Conservation (phyloP, 495 filamentous ascomycete species). For the Aspergillus biplanus region DNA sequence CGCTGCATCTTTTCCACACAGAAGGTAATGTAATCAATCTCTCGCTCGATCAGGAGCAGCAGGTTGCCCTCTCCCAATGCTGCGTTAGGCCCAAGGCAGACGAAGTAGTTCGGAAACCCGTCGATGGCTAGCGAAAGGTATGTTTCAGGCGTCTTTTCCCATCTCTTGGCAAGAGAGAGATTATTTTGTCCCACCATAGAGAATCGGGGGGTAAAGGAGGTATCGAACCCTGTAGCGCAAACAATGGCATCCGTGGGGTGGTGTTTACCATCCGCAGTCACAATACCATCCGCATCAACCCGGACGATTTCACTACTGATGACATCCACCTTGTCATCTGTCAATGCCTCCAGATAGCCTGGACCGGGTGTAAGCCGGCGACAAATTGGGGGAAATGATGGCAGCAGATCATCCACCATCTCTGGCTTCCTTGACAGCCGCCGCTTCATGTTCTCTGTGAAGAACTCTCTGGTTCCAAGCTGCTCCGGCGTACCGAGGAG, state of each 20-base stretch:
- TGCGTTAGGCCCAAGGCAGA: slow-evolving; percentile 52
- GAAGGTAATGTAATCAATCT: slow-evolving; percentile 55
- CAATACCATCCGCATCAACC: slow-evolving; percentile 51
- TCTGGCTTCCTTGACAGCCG: slow-evolving; percentile 43
- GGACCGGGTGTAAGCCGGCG: slow-evolving; percentile 55
- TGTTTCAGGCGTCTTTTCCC: slow-evolving; percentile 54
- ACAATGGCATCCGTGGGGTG: slow-evolving; percentile 46
- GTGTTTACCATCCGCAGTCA: slow-evolving; percentile 51
- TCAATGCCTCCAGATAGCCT: slow-evolving; percentile 53
- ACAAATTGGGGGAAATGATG: slow-evolving; percentile 52
- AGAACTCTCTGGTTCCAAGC: slow-evolving; percentile 34
- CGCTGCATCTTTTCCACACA: slow-evolving; percentile 54
- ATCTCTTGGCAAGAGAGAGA: slow-evolving; percentile 50
- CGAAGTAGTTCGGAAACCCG: slow-evolving; percentile 70
- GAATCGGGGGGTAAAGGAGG: slow-evolving; percentile 53
- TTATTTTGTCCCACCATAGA: slow-evolving; percentile 52
- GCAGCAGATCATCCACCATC: slow-evolving; percentile 37
- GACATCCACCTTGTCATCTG: slow-evolving; percentile 49
- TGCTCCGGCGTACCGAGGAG: slow-evolving; percentile 43
- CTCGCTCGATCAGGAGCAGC: slow-evolving; percentile 48
- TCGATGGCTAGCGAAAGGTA: slow-evolving; percentile 64
- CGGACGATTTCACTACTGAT: slow-evolving; percentile 44
- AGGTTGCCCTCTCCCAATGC: slow-evolving; percentile 52
- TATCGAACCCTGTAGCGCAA: slow-evolving; percentile 62
- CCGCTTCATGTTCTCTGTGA: slow-evolving; percentile 46